Conservation (phyloP, 2,329 filamentous ascomycete species). For the Alternaria alternata region DNA sequence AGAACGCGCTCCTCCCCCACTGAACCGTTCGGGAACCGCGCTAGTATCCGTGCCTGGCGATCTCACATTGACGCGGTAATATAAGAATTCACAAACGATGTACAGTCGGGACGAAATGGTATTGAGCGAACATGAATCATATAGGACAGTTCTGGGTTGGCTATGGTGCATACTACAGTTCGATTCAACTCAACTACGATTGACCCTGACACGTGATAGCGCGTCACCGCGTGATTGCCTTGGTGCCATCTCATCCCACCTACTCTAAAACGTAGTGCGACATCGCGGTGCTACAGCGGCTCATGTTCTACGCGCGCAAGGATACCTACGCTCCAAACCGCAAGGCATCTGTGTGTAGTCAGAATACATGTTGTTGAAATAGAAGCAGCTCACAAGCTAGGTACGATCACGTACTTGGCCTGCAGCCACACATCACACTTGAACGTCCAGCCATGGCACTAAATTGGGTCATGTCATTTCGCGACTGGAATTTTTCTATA, state of each 20-base stretch:
- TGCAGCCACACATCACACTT: background rate
- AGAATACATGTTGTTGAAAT: too few species aligned
- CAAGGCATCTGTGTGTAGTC: too few species aligned
- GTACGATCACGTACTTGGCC: background rate
- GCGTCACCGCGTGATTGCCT: constrained; percentile 16
- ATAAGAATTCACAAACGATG: background rate
- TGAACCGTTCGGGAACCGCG: constrained; percentile 17
- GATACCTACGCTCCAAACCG: too few species aligned
- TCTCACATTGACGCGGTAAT: background rate
- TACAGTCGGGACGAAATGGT: background rate
- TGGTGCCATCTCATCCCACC: background rate
- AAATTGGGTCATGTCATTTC: background rate
- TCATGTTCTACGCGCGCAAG: too few species aligned
- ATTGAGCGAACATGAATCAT: background rate
- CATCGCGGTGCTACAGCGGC: background rate
- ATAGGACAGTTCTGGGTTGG: background rate
- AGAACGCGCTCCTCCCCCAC: constrained; percentile 33
- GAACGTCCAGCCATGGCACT: background rate
- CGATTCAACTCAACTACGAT: background rate
- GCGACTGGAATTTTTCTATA: constrained; percentile 9
- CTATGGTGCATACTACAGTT: background rate
- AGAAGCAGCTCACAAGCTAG: background rate
- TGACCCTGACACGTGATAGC: constrained; percentile 20
- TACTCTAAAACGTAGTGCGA: background rate
- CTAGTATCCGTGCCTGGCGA: constrained; percentile 10